phyloP scores from a whole-genome alignment of 78 protist genomes.

The Dictyostelium purpureum region DNA sequence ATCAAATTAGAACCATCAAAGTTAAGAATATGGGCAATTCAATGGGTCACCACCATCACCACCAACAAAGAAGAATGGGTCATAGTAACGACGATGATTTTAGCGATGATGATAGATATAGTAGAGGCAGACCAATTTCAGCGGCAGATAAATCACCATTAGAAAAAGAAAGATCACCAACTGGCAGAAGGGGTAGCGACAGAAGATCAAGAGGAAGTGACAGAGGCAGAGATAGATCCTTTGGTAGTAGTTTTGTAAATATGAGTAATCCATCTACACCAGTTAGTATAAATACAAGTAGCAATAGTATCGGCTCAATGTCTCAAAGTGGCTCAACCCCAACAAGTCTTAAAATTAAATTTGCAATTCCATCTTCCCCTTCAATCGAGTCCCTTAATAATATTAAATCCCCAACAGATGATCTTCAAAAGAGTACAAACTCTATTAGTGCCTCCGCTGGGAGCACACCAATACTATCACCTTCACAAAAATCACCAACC shows the following conservation, averaged over 20 bases:
- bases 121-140: background rate
- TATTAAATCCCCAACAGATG: background rate
- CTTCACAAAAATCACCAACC: background rate
- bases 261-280: background rate
- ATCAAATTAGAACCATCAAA: slow-evolving; percentile 24
- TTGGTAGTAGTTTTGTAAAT: background rate
- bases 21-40: background rate
- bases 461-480: no score
- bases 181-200: background rate
- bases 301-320: background rate
- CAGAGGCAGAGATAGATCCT: slow-evolving; percentile 36
- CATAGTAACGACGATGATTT: background rate
- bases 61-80: no score
- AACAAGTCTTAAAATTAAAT: slow-evolving; percentile 18
- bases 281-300: background rate
- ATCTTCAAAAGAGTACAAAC: background rate
- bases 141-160: slow-evolving; percentile 13
- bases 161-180: slow-evolving; percentile 27
- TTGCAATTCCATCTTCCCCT: slow-evolving; percentile 19
- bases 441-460: background rate
- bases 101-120: background rate
- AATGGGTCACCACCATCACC: background rate
- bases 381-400: background rate
- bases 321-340: background rate
- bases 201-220: slow-evolving; percentile 61